Evolutionary conservation across 1,139 yeast genomes (phyloP), one percentile per base, ranked within the genome.

Genomic region (Geotrichum phurueaensis): DNA sequence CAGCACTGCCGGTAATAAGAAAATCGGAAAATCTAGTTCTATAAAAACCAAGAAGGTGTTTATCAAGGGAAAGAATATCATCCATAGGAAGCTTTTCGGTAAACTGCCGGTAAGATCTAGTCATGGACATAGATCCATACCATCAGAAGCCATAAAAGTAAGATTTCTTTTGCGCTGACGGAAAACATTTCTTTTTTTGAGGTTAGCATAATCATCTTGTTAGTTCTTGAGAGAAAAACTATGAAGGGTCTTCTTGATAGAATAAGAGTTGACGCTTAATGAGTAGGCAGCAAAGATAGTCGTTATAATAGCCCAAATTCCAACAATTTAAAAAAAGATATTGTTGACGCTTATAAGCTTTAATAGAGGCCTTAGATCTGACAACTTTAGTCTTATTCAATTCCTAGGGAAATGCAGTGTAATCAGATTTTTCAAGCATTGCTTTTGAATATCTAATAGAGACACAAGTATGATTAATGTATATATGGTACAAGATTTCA

Each of bases 131-230:
- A 2, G 94, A 85, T 96, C 96, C 87, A 89, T 89, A 29, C 97
- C 96, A 72, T 90, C 97, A 1, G 96, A 86, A 23, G 90, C 95
- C 83, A 89, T 84, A 77, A 90, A 87, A 56, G 90, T 86, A 59
- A 89, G 81, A 68, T 89, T 89, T 68, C 82, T 83, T 66, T 74
- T 74, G n/a, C 45, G 27, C 15, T 20, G 9, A 13, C 31, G 31
- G n/a, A 45, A 45, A 39, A 31, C 20, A 3, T 9, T 43, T 20
- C 54, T 51, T 25, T 51, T 51, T 3, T n/a, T 29, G 22, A 51
- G 36, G 6, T 12, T 5, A 20, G n/a, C 12, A 18, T 22, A 20
- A 15, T 15, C 23, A 15, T 27, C 31, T 22, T 53, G 22, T 15
- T 39, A 25, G 18, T 43, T 39, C 15, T 39, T 43, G 31, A 20